Conservation (phyloP, 345 rosid species). For the Orychophragmus violaceus region DNA sequence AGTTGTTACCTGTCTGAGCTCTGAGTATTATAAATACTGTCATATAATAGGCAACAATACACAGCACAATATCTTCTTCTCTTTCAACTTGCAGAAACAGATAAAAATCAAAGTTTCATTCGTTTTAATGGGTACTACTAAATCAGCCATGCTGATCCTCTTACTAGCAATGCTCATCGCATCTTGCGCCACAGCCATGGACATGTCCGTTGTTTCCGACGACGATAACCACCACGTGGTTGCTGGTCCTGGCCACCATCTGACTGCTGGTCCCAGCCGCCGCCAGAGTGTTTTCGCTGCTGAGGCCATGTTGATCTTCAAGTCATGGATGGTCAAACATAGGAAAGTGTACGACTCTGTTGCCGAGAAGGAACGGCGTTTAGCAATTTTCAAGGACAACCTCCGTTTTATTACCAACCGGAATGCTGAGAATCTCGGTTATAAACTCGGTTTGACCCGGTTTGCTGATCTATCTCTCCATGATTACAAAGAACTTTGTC, state of each 20-base stretch:
- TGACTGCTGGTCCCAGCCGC: not conserved
- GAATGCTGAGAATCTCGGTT: constrained; percentile 36
- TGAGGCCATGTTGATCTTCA: constrained; percentile 33
- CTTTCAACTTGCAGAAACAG: not conserved
- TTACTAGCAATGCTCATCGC: constrained; percentile 7
- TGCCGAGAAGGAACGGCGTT: constrained; percentile 52
- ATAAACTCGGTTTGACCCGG: constrained; percentile 47
- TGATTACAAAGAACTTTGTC: constrained; percentile 36
- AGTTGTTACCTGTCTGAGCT: not conserved
- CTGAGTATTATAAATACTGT: not conserved
- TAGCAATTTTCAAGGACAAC: constrained; percentile 53
- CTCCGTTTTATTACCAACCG: constrained; percentile 42
- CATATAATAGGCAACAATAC: not conserved
- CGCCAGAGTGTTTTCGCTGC: constrained; percentile 19
- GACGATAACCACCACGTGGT: constrained; percentile 21
- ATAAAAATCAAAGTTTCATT: not conserved
- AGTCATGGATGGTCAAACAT: constrained; percentile 48
- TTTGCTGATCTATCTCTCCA: constrained; percentile 60
- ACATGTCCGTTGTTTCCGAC: constrained; percentile 51
- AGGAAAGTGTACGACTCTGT: constrained; percentile 42
- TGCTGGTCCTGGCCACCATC: not conserved
- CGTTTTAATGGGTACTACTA: not conserved
- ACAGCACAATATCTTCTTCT: not conserved
- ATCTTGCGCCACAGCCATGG: constrained; percentile 30
- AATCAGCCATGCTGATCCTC: not conserved